Conservation (phyloP, 257 asterid genomes). For the Cordia subcordata region DNA sequence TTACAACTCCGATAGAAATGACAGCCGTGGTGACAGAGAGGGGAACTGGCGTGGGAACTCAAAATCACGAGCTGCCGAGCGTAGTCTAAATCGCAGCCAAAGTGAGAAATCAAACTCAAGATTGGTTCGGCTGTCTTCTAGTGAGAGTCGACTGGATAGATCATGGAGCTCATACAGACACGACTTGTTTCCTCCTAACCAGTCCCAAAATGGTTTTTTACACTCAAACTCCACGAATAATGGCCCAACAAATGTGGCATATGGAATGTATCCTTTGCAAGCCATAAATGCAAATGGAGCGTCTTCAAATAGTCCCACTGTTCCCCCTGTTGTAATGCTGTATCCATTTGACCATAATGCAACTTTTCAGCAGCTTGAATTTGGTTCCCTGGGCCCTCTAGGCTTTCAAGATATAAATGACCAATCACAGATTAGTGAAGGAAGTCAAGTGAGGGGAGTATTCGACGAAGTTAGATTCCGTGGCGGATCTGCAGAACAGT, state of each 20-base stretch:
- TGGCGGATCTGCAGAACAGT: conserved; percentile 47
- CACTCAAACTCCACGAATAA: conserved; percentile 46
- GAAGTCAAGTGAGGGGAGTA: conserved; percentile 40
- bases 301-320: conserved; percentile 55
- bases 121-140: conserved; percentile 45
- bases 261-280: conserved; percentile 58
- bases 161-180: conserved; percentile 46
- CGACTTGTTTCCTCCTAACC: conserved; percentile 45
- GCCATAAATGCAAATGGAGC: conserved; percentile 44
- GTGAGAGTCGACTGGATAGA: conserved; percentile 60
- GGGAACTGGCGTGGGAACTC: conserved; percentile 66
- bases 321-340: conserved; percentile 58
- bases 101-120: conserved; percentile 61
- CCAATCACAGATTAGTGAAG: conserved; percentile 56
- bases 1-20: conserved; percentile 64
- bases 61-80: conserved; percentile 57
- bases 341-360: conserved; percentile 72
- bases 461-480: conserved; percentile 53
- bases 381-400: conserved; percentile 73
- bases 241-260: conserved; percentile 49
- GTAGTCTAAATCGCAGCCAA: conserved; percentile 61
- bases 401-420: conserved; percentile 59
- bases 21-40: conserved; percentile 64
- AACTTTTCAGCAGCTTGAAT: conserved; percentile 66
- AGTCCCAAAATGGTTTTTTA: conserved; percentile 62